Evolutionary conservation across 2,329 filamentous ascomycete genomes (phyloP).

Genomic region (Trichophyton mentagrophytes): DNA sequence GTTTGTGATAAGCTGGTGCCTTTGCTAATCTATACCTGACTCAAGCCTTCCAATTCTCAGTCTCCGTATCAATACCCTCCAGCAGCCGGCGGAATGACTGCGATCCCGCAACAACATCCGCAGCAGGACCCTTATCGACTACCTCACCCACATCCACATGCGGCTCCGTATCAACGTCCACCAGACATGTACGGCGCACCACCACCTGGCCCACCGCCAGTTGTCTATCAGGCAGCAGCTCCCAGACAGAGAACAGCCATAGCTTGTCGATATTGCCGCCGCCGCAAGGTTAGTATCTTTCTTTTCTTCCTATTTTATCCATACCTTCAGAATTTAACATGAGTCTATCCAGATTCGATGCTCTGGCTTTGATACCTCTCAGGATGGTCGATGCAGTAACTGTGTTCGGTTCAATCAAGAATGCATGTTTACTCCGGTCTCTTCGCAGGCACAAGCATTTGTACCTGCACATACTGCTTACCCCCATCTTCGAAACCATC

Average conservation of each 20-base stretch:
- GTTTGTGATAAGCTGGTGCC: neutral
- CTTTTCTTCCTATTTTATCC: neutral
- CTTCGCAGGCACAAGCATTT: conserved; percentile 56
- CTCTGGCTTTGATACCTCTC: conserved; percentile 59
- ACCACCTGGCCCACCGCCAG: conserved; percentile 26
- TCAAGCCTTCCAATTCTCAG: conserved; percentile 9
- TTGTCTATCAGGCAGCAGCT: conserved; percentile 34
- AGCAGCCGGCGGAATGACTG: conserved; percentile 29
- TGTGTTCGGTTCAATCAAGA: conserved; percentile 63
- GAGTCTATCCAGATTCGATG: conserved; percentile 50
- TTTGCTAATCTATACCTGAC: conserved; percentile 19
- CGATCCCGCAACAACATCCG: conserved; percentile 27
- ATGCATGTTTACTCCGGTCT: conserved; percentile 65
- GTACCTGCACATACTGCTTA: conserved; percentile 59
- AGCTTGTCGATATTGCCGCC: conserved; percentile 40
- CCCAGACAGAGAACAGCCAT: conserved; percentile 41
- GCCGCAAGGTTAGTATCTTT: conserved; percentile 35
- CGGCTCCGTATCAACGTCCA: conserved; percentile 28
- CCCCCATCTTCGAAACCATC: conserved; percentile 37
- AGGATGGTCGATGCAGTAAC: conserved; percentile 60
- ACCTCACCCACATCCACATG: conserved; percentile 26
- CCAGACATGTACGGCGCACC: conserved; percentile 30
- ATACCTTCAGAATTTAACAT: neutral
- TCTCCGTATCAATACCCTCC: conserved; percentile 24
- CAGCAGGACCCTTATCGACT: conserved; percentile 33